phyloP scores from a whole-genome alignment of 2,329 filamentous ascomycete species.

The Verruconis gallopava region DNA sequence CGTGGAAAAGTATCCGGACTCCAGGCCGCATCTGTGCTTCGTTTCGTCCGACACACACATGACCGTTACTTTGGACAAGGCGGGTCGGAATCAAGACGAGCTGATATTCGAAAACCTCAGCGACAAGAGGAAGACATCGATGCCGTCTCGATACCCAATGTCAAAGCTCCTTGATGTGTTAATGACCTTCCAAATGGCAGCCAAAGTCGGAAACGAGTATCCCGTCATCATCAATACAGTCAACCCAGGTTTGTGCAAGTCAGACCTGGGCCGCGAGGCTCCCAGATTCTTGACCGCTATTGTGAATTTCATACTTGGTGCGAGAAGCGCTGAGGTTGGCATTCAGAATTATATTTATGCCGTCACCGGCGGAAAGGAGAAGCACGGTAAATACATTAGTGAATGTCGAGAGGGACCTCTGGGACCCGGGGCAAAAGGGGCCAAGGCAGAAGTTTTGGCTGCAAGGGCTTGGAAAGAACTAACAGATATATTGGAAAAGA shows the following conservation, averaged over 20 bases:
- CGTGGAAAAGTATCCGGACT: not conserved
- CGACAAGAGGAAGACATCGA: slow-evolving; percentile 10
- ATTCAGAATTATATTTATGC: slow-evolving; percentile 29
- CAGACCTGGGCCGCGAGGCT: slow-evolving; percentile 3
- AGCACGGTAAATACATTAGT: slow-evolving; percentile 29
- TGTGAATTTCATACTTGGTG: slow-evolving; percentile 16
- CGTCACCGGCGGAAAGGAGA: slow-evolving; percentile 21
- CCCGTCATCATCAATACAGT: slow-evolving; percentile 10
- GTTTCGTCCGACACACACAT: slow-evolving; percentile 32
- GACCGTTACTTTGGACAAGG: not conserved
- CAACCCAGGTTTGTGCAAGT: slow-evolving; percentile 9
- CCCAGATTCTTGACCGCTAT: not conserved
- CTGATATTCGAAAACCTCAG: slow-evolving; percentile 7
- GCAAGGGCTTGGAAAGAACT: slow-evolving; percentile 29
- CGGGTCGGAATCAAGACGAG: not conserved
- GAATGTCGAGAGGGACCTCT: slow-evolving; percentile 20
- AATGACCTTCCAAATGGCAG: not conserved
- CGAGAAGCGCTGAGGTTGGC: slow-evolving; percentile 28
- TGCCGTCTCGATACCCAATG: slow-evolving; percentile 12
- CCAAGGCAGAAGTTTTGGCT: slow-evolving; percentile 24
- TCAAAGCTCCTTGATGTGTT: slow-evolving; percentile 13
- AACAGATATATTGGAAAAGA: slow-evolving; percentile 24
- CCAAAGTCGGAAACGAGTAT: not conserved
- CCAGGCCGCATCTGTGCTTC: slow-evolving; percentile 24
- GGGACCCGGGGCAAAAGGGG: slow-evolving; percentile 22